Evolutionary conservation across 352 stramenopile genomes (phyloP).

Genomic region (Phytophthora pseudosyringae): DNA sequence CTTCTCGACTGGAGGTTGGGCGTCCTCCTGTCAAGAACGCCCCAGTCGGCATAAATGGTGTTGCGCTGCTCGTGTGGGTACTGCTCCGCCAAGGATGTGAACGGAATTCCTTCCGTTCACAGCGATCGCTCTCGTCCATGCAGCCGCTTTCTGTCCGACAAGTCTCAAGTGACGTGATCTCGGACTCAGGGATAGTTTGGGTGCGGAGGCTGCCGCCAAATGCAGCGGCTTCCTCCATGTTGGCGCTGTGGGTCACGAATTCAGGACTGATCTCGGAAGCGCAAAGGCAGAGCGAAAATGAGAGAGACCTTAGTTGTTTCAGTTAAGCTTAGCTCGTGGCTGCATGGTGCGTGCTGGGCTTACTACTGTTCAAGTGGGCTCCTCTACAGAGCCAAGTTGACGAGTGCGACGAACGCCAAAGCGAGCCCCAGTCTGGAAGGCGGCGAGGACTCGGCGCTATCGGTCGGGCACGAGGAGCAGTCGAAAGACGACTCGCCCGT

Average conservation of each 20-base stretch:
- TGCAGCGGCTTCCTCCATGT: not conserved
- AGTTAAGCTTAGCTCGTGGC: not conserved
- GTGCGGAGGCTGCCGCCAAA: not conserved
- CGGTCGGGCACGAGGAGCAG: conserved; percentile 45
- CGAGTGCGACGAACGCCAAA: conserved; percentile 43
- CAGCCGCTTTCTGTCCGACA: conserved; percentile 14
- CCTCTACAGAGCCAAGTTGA: conserved; percentile 47
- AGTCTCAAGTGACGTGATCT: not conserved
- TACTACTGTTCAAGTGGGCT: conserved; percentile 34
- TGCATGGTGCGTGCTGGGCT: conserved; percentile 4
- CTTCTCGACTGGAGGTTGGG: conserved; percentile 11
- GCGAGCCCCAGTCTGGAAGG: conserved; percentile 43
- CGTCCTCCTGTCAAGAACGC: not conserved
- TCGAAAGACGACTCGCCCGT: conserved; percentile 39
- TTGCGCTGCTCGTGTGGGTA: conserved; percentile 19
- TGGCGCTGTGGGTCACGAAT: not conserved
- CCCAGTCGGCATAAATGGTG: not conserved
- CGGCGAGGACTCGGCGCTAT: conserved; percentile 26
- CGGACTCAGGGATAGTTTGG: not conserved
- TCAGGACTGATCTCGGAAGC: not conserved
- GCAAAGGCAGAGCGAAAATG: conserved; percentile 4
- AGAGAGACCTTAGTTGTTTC: not conserved
- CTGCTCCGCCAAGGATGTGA: conserved; percentile 13
- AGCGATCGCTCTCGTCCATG: not conserved
- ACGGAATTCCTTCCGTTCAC: conserved; percentile 17